phyloP scores from a whole-genome alignment of 306 rosid genomes.

The Mimosa pudica region DNA sequence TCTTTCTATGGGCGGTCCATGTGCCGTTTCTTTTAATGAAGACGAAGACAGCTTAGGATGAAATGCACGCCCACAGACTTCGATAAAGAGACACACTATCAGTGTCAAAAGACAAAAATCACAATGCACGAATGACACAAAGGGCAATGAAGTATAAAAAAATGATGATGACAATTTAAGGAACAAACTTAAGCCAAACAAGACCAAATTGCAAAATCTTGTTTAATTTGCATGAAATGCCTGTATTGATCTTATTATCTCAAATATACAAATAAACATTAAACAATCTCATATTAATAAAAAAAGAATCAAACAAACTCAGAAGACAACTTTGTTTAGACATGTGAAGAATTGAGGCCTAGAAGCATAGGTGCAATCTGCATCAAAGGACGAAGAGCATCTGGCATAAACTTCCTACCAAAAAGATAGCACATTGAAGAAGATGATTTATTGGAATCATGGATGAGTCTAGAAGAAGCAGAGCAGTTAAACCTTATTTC shows the following conservation, averaged over 20 bases:
- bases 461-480: conserved; percentile 14
- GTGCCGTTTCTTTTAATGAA: background rate
- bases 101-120: background rate
- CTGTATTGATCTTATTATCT: background rate
- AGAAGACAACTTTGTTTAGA: background rate
- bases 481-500: conserved; percentile 43
- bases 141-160: background rate
- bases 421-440: conserved; percentile 46
- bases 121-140: background rate
- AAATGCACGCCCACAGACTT: too few species aligned
- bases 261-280: background rate
- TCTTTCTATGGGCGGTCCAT: background rate
- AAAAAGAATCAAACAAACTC: background rate
- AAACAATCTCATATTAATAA: background rate
- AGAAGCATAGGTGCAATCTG: conserved; percentile 33
- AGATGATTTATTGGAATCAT: background rate
- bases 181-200: background rate
- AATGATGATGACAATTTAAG: background rate
- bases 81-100: background rate
- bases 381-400: conserved; percentile 43
- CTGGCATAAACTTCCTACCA: conserved; percentile 48
- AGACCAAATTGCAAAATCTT: background rate
- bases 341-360: conserved; percentile 1
- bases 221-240: background rate
- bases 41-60: too few species aligned